phyloP scores from a whole-genome alignment of 2,329 filamentous ascomycete species.

The Sarocladium brachiariae region DNA sequence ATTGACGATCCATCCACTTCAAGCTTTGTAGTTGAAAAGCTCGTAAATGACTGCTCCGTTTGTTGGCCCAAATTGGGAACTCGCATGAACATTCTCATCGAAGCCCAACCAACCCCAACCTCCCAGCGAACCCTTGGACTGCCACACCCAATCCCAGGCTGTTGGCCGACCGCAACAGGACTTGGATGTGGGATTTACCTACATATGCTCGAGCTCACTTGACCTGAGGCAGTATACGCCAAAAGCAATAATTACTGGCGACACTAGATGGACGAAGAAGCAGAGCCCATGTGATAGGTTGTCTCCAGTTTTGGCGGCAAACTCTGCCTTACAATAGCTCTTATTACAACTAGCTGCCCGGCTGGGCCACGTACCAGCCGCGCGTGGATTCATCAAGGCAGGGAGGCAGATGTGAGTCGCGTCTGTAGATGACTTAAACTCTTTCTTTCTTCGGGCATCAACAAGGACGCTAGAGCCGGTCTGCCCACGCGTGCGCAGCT shows the following conservation, averaged over 20 bases:
- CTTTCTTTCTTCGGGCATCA: conserved; percentile 30
- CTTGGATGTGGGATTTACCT: conserved; percentile 16
- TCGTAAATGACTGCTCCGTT: too few species aligned
- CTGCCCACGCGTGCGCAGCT: too few species aligned
- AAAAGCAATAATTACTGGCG: neutral
- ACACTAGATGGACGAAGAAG: neutral
- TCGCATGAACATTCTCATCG: neutral
- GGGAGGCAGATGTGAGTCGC: conserved; percentile 1
- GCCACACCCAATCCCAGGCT: neutral
- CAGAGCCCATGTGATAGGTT: neutral
- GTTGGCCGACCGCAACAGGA: neutral
- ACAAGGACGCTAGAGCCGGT: conserved; percentile 5
- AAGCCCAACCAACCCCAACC: conserved; percentile 9
- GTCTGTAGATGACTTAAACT: conserved; percentile 6
- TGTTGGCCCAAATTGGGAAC: neutral
- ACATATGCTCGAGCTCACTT: conserved; percentile 25
- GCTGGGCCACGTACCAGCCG: neutral
- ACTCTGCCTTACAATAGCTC: neutral
- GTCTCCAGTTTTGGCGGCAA: neutral
- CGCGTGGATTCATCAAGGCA: neutral
- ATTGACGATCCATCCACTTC: neutral
- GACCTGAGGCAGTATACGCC: conserved; percentile 10
- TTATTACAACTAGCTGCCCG: neutral
- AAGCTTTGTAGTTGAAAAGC: neutral
- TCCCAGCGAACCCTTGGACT: neutral